A percentile compares a stretch with the other conserved stretches of the same genome.
phyloP scores from a whole-genome alignment of 2,329 filamentous ascomycete species.

The Mollisiaceae sp. region DNA sequence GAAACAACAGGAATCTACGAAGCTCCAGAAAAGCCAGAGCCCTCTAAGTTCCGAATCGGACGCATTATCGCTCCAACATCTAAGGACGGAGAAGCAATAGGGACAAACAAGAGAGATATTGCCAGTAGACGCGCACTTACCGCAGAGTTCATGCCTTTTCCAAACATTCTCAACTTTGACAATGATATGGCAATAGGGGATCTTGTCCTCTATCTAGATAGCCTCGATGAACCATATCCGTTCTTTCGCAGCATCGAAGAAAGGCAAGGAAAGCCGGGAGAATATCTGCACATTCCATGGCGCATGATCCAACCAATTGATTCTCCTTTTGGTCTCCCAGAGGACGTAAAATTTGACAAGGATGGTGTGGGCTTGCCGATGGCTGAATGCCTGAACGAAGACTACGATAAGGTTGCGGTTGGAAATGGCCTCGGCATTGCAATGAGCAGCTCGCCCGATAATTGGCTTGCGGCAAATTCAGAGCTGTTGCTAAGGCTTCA shows the following conservation, averaged over 20 bases:
- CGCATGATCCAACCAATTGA: not conserved
- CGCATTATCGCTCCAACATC: not conserved
- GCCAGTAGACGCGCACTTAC: not conserved
- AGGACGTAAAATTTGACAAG: not conserved
- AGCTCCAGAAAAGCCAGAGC: not conserved
- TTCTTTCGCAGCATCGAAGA: not conserved
- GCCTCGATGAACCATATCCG: not conserved
- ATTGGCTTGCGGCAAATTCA: not conserved
- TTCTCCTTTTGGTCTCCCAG: not conserved
- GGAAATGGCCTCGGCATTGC: too few relatives aligned
- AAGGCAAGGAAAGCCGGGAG: too few relatives aligned
- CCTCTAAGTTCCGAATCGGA: not conserved
- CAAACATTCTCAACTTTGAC: not conserved
- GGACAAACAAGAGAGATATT: not conserved
- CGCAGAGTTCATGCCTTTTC: not conserved
- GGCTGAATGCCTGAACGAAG: not conserved
- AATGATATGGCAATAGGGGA: not conserved
- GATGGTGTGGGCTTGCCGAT: not conserved
- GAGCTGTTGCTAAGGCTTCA: not conserved
- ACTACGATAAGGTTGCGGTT: not conserved
- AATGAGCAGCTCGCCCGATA: not conserved
- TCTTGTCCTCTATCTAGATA: not conserved
- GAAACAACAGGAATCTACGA: not conserved
- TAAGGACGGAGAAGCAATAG: not conserved
- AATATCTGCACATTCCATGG: not conserved